Conservation (phyloP, 768 basidiomycete species). For the Fomitopsis pulvina region DNA sequence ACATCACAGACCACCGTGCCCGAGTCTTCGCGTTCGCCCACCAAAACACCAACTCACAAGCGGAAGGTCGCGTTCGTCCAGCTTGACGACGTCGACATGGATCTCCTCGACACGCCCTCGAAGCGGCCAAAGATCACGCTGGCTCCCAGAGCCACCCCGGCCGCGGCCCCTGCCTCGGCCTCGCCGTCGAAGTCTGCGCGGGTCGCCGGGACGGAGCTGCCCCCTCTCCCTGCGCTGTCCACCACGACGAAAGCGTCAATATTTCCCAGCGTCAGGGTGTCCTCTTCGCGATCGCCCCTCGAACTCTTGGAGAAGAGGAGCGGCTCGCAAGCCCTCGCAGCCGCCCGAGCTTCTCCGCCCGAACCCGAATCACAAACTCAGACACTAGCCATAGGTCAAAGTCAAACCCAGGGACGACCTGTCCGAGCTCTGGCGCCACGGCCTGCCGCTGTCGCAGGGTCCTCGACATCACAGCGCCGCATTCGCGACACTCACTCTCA, state of each 20-base stretch:
- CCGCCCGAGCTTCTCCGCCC: conserved; percentile 5
- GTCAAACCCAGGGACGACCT: conserved; percentile 5
- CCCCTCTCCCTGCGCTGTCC: neutral
- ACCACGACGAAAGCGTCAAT: neutral
- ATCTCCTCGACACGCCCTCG: conserved; percentile 18
- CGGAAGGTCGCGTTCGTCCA: conserved; percentile 20
- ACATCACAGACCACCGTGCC: conserved; percentile 6
- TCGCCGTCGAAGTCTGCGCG: neutral
- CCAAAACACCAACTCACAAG: conserved; percentile 21
- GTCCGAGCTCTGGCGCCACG: too few relatives aligned
- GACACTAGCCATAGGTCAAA: conserved; percentile 6
- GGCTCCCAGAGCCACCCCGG: too few relatives aligned
- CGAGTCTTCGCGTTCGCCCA: conserved; percentile 3
- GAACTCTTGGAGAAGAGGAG: conserved; percentile 4
- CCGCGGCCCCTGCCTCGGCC: conserved; percentile 5
- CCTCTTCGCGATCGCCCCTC: conserved; percentile 10
- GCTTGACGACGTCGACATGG: conserved; percentile 9
- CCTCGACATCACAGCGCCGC: conserved; percentile 6
- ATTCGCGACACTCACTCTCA: neutral
- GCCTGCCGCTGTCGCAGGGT: conserved; percentile 3
- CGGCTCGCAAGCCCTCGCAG: neutral
- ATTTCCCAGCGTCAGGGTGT: conserved; percentile 1
- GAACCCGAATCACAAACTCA: conserved; percentile 3
- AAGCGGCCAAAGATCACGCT: too few relatives aligned
- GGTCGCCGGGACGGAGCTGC: neutral